Conservation (phyloP, 2,329 filamentous ascomycete species). For the Talaromyces sp. region DNA sequence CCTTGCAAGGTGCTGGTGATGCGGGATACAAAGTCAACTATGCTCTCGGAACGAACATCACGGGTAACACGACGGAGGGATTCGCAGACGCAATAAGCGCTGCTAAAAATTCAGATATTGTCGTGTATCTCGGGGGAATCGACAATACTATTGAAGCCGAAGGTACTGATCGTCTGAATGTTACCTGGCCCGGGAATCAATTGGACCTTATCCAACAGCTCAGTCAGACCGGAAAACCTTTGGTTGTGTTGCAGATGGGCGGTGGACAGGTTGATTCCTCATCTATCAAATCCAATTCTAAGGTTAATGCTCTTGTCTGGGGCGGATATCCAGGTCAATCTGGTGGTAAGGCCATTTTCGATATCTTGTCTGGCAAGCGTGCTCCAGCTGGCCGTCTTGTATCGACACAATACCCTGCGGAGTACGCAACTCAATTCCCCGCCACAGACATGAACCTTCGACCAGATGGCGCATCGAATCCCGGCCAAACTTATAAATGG, state of each 20-base stretch:
- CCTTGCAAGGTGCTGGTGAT: constrained; percentile 51
- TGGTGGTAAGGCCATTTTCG: constrained; percentile 41
- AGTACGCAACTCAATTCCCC: constrained; percentile 43
- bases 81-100: constrained; percentile 35
- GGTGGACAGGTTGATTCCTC: constrained; percentile 46
- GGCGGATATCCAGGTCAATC: constrained; percentile 46
- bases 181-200: constrained; percentile 45
- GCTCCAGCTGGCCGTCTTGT: constrained; percentile 43
- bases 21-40: constrained; percentile 48
- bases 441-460: constrained; percentile 43
- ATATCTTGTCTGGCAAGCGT: constrained; percentile 43
- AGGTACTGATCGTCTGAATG: constrained; percentile 38
- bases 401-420: constrained; percentile 38
- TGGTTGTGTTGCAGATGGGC: constrained; percentile 44
- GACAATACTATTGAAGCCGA: constrained; percentile 44
- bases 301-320: constrained; percentile 44
- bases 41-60: constrained; percentile 38
- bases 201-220: constrained; percentile 41
- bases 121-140: constrained; percentile 43
- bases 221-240: constrained; percentile 35
- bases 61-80: constrained; percentile 27
- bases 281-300: constrained; percentile 36
- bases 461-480: constrained; percentile 33
- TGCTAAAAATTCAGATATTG: constrained; percentile 35
- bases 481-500: constrained; percentile 47